A percentile compares a stretch with the other conserved stretches of the same genome.
Evolutionary conservation across 176 grass and related monocot genomes (phyloP).

Genomic region (Urochloa ruziziensis): DNA sequence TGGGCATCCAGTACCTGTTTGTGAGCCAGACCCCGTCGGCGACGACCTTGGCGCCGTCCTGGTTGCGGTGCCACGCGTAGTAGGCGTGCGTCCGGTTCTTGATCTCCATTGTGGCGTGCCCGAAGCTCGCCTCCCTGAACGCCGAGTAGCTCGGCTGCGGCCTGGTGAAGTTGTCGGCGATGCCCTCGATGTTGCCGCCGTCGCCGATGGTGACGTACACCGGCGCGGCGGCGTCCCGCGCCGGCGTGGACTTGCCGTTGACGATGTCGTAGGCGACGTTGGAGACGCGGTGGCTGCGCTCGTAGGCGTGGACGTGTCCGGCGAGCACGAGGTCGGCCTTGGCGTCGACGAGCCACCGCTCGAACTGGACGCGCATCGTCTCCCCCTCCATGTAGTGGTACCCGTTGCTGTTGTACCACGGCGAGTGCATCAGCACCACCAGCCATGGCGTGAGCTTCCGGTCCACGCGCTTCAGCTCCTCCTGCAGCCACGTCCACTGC

Average conservation of each 20-base stretch:
- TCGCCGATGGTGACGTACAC: conserved; percentile 78
- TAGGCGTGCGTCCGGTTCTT: conserved; percentile 64
- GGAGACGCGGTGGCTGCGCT: conserved; percentile 62
- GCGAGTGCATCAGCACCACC: conserved; percentile 54
- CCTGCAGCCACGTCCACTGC: conserved; percentile 56
- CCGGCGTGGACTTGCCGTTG: conserved; percentile 47
- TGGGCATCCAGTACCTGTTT: conserved; percentile 57
- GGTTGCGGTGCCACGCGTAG: conserved; percentile 77
- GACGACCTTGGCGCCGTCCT: conserved; percentile 53
- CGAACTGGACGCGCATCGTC: conserved; percentile 65
- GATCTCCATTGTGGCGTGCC: conserved; percentile 66
- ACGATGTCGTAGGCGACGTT: conserved; percentile 60
- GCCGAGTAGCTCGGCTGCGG: conserved; percentile 75
- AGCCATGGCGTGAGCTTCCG: conserved; percentile 52
- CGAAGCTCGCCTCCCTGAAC: conserved; percentile 79
- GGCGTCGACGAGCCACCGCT: conserved; percentile 50
- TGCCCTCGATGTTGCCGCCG: conserved; percentile 67
- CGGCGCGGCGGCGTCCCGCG: conserved; percentile 25
- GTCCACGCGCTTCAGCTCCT: conserved; percentile 48
- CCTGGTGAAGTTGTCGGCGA: conserved; percentile 46
- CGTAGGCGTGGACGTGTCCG: conserved; percentile 58
- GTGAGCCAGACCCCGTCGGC: conserved; percentile 61
- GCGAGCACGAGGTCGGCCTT: conserved; percentile 56
- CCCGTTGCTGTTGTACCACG: conserved; percentile 75
- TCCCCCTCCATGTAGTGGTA: conserved; percentile 86